Conservation (phyloP, 345 rosid genomes). For the Hibiscus tridactylites region DNA sequence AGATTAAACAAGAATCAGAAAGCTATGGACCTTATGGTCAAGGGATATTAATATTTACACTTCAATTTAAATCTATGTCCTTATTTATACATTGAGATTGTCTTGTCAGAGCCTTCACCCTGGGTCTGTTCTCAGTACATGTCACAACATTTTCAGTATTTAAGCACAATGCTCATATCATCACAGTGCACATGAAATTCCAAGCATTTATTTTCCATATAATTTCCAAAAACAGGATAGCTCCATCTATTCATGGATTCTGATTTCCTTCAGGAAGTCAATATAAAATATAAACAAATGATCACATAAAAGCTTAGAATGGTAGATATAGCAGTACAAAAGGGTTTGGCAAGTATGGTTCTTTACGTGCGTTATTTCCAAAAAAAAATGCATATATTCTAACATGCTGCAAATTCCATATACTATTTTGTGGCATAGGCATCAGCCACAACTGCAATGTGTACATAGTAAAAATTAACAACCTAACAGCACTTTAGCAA, state of each 20-base stretch:
- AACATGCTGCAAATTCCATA: neutral
- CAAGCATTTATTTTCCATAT: neutral
- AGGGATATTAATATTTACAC: neutral
- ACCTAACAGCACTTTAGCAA: neutral
- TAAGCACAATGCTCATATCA: neutral
- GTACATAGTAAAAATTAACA: neutral
- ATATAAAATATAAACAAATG: neutral
- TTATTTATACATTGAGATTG: neutral
- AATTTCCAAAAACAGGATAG: neutral
- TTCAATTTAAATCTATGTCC: neutral
- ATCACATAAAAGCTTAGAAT: neutral
- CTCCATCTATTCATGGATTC: neutral
- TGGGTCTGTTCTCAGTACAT: neutral
- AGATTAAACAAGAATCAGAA: neutral
- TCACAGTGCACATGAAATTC: neutral
- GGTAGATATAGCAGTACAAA: neutral
- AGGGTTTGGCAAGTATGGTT: neutral
- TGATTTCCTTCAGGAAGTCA: neutral
- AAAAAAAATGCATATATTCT: neutral
- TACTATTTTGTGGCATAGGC: neutral
- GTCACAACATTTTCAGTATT: neutral
- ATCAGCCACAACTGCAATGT: constrained; percentile 1
- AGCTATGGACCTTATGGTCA: neutral
- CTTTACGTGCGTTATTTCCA: neutral
- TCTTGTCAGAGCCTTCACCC: neutral